A percentile compares a stretch with the other conserved stretches of the same genome.
These are phyloP conservation scores for Parmelia sp. DNA, from an alignment of 495 filamentous ascomycete genomes.

Conservation along the genomic window DNA sequence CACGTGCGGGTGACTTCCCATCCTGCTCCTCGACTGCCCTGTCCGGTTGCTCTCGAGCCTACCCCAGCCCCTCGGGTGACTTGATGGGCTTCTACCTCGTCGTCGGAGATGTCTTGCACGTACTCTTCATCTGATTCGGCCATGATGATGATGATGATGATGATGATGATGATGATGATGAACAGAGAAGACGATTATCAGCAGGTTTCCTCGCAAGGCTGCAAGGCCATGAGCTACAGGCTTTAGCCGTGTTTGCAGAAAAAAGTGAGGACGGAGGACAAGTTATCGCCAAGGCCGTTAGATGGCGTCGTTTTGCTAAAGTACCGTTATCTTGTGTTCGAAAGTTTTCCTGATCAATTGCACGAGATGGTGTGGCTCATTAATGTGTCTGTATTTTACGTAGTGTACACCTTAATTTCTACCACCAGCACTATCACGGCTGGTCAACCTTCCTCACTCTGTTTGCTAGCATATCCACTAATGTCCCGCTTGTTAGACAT, in stretches of 20 bases:
- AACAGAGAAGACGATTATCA: slow-evolving; percentile 26
- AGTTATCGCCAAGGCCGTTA: background rate
- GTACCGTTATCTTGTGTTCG: no score
- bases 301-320: no score
- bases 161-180: slow-evolving; percentile 13
- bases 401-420: slow-evolving; percentile 9
- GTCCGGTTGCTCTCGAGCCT: slow-evolving; percentile 42
- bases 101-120: slow-evolving; percentile 68
- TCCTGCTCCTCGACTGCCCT: slow-evolving; percentile 48
- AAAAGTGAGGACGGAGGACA: background rate
- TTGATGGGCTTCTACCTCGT: slow-evolving; percentile 57
- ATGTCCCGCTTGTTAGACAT: background rate
- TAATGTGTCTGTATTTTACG: slow-evolving; percentile 1
- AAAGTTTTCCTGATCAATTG: slow-evolving; percentile 33
- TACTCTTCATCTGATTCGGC: slow-evolving; percentile 82
- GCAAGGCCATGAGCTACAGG: background rate
- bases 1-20: slow-evolving; percentile 54
- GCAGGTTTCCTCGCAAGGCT: background rate
- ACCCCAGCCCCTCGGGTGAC: slow-evolving; percentile 34
- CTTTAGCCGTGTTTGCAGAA: background rate
- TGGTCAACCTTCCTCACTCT: background rate
- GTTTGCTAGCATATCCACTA: background rate
- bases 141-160: slow-evolving; percentile 44
- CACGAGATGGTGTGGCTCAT: slow-evolving; percentile 44
- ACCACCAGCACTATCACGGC: slow-evolving; percentile 22